Conservation (phyloP, 768 basidiomycete genomes). For the Amylocystis lapponica region DNA sequence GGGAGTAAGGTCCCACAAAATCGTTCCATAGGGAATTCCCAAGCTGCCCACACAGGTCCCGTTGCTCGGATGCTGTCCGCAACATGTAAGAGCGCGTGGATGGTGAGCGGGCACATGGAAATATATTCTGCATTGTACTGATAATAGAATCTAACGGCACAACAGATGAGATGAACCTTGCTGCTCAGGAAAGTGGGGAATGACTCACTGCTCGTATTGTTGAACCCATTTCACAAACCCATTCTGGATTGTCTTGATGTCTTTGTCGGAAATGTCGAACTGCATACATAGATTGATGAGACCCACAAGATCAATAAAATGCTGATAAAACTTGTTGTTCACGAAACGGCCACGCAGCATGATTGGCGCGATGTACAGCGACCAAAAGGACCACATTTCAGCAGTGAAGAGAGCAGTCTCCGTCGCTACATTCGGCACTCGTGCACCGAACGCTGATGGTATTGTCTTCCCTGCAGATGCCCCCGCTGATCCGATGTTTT, state of each 20-base stretch:
- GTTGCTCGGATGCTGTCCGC: slow-evolving; percentile 14
- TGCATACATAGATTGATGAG: slow-evolving; percentile 32
- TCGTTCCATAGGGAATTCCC: slow-evolving; percentile 23
- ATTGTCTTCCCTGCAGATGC: slow-evolving; percentile 26
- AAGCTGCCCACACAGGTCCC: slow-evolving; percentile 19
- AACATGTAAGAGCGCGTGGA: slow-evolving; percentile 26
- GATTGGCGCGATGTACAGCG: slow-evolving; percentile 31
- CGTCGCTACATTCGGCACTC: slow-evolving; percentile 15
- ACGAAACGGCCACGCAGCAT: slow-evolving; percentile 29
- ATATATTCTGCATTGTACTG: slow-evolving; percentile 15
- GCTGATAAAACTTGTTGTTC: slow-evolving; percentile 28
- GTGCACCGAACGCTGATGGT: slow-evolving; percentile 31
- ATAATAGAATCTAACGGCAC: slow-evolving; percentile 25
- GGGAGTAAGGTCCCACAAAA: slow-evolving; percentile 17
- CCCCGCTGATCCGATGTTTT: slow-evolving; percentile 15
- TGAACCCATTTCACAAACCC: slow-evolving; percentile 31
- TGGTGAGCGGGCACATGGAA: slow-evolving; percentile 22
- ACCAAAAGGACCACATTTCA: slow-evolving; percentile 35
- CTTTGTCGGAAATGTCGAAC: slow-evolving; percentile 23
- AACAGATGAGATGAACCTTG: too few relatives aligned
- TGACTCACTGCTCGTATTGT: slow-evolving; percentile 32
- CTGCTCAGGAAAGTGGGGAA: too few relatives aligned
- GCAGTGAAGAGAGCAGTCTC: slow-evolving; percentile 25
- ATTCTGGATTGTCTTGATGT: slow-evolving; percentile 20
- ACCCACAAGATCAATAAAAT: slow-evolving; percentile 33